Base-by-base conservation (phyloP, 148 eudicot species). In the Cornus kousa region DNA sequence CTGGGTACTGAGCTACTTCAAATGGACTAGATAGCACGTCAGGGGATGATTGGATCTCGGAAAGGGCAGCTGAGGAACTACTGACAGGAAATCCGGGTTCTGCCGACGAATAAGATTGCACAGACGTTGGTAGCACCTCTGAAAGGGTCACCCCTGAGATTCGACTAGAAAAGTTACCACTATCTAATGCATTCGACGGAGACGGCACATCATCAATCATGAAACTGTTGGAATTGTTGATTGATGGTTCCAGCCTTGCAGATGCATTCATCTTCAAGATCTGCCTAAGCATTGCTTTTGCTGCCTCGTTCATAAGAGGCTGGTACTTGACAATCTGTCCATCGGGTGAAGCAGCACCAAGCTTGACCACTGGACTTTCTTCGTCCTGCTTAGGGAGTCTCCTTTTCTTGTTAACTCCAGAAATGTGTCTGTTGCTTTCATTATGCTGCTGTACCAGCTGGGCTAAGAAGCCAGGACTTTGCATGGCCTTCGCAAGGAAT, bases 401-500 rank as follows among this genome's bases (percentile, higher is more conserved):
- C 84, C 98, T 87, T 87, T 93, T 93, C 83, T 90, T 93, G 78
- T 68, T 90, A 43, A 71, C 85, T 79, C 90, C 88, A 72, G 88
- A 78, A 28, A 86, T 80, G n/a, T 86, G 91, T 81, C 89, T 84
- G 59, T 78, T 81, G 66, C 74, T 84, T 50, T 91, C 95, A 84
- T 80, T 84, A 75, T 86, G 90, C 80, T 87, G 91, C 23, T 91
- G 89, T 28, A 89, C 94, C 19, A 93, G 77, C 87, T 93, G 95
- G 67, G 94, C 79, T 67, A 91, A 75, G 80, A 93, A 90, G 57
- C 88, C 91, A 43, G 97, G 94, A 75, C 88, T 90, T 70, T 89
- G 92, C 95, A 93, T 86, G 46, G 97, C 95, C 81, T 90, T 93
- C 3, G 97, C 93, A 59, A 93, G 97, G 72, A 93, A 93, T 8